Evolutionary conservation across 2,329 filamentous ascomycete genomes (phyloP).

Genomic region (Penicillium frequentans): DNA sequence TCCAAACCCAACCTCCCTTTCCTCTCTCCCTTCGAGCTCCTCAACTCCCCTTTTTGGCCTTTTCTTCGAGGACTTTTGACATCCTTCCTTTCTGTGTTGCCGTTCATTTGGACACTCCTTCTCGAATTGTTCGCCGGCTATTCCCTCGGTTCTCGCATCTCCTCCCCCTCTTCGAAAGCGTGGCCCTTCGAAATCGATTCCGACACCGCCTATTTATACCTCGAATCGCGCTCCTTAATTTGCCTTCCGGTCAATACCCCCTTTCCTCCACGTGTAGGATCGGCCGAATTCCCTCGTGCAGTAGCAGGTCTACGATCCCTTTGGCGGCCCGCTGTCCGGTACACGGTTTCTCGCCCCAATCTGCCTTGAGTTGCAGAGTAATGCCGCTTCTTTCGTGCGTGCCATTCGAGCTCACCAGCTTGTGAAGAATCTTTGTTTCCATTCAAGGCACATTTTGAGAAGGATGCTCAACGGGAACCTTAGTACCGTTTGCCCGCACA

Average conservation of each 20-base stretch:
- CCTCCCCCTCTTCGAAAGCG: neutral
- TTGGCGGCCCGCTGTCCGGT: slow-evolving; percentile 28
- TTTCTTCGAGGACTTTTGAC: slow-evolving; percentile 1
- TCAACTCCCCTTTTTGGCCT: neutral
- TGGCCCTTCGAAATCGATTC: neutral
- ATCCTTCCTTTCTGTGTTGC: neutral
- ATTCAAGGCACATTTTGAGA: neutral
- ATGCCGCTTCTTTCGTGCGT: slow-evolving; percentile 33
- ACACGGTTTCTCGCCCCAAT: slow-evolving; percentile 21
- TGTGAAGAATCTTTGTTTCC: neutral
- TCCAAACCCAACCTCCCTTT: slow-evolving; percentile 8
- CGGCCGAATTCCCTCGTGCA: slow-evolving; percentile 25
- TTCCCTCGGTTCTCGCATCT: slow-evolving; percentile 11
- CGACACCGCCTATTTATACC: slow-evolving; percentile 4
- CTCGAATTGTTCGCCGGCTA: slow-evolving; percentile 2
- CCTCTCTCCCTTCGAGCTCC: slow-evolving; percentile 12
- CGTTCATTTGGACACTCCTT: slow-evolving; percentile 6
- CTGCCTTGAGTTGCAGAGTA: slow-evolving; percentile 27
- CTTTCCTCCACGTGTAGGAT: slow-evolving; percentile 18
- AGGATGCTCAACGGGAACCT: slow-evolving; percentile 32
- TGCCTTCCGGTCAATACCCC: slow-evolving; percentile 1
- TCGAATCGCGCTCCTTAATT: slow-evolving; percentile 13
- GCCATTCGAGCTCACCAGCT: slow-evolving; percentile 25
- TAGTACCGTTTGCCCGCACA: slow-evolving; percentile 23
- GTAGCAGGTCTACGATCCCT: slow-evolving; percentile 32